Percentiles rank a stretch among this genome's conserved stretches.
Conservation (phyloP, 2,329 filamentous ascomycete genomes). For the Penicillium brevicompactum region DNA sequence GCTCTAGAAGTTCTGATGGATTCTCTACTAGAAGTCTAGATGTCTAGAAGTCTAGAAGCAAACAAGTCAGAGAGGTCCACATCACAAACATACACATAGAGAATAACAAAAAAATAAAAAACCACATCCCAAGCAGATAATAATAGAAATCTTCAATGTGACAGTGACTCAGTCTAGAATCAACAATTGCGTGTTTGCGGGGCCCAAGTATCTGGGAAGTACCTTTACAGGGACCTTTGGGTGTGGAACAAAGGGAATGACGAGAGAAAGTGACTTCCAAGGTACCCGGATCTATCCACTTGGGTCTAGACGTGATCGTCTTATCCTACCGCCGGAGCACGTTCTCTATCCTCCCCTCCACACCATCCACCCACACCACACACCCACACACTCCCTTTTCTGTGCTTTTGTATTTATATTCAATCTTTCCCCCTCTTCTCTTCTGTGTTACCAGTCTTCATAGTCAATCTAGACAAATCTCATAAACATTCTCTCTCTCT, state of each 20-base stretch:
- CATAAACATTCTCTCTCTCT: background rate
- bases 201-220: background rate
- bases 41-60: background rate
- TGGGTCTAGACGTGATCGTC: conserved; percentile 13
- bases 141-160: conserved; percentile 4
- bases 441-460: background rate
- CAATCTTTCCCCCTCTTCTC: background rate
- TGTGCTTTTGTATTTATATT: conserved; percentile 5
- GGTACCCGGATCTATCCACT: background rate
- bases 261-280: background rate
- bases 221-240: background rate
- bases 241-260: background rate
- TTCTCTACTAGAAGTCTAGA: too few relatives aligned
- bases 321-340: conserved; percentile 12
- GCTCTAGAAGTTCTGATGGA: background rate
- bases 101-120: background rate
- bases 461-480: background rate
- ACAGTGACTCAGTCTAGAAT: conserved; percentile 12
- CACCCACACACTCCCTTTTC: background rate
- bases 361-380: background rate
- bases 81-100: background rate
- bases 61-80: background rate
- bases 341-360: conserved; percentile 1
- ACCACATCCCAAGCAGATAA: background rate
- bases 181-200: background rate